These are phyloP conservation scores for Hypoxylon crocopeplum DNA, from an alignment of 495 filamentous ascomycete genomes.

Conservation along the genomic window DNA sequence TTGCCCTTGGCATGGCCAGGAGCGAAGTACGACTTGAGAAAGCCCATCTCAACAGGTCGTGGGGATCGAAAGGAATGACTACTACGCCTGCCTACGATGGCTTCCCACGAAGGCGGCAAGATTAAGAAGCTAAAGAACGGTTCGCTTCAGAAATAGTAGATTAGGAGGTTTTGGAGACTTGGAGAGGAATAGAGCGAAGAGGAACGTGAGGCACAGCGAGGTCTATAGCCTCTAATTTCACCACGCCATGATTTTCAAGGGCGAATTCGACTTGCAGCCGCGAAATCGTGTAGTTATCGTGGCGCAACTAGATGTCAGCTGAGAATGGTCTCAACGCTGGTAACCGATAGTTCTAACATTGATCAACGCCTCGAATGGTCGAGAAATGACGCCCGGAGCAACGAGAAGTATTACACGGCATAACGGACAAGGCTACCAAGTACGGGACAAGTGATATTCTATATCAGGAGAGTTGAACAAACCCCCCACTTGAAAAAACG, in stretches of 20 bases:
- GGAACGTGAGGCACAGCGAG: constrained; percentile 12
- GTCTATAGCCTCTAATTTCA: constrained; percentile 17
- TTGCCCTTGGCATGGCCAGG: constrained; percentile 29
- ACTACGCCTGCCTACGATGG: constrained; percentile 15
- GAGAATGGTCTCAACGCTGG: constrained; percentile 6
- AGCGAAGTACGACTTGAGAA: constrained; percentile 42
- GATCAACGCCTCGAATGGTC: constrained; percentile 5
- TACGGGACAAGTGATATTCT: constrained; percentile 11
- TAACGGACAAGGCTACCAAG: constrained; percentile 9
- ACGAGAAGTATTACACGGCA: constrained; percentile 13
- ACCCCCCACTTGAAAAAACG: constrained; percentile 15
- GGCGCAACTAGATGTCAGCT: constrained; percentile 20
- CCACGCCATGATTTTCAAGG: constrained; percentile 17
- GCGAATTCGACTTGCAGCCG: constrained; percentile 9
- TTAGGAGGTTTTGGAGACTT: background rate
- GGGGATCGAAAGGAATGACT: constrained; percentile 12
- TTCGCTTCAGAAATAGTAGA: background rate
- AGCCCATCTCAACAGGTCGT: constrained; percentile 31
- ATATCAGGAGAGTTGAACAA: background rate
- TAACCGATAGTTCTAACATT: constrained; percentile 12
- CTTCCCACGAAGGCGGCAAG: background rate
- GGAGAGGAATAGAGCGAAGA: background rate
- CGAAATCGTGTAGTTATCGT: constrained; percentile 14
- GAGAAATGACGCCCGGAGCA: constrained; percentile 23
- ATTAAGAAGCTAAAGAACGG: background rate